Evolutionary conservation across 1,139 yeast species (phyloP), one percentile per base, ranked within the genome.

Genomic region (Saccharomyces hybrid): DNA sequence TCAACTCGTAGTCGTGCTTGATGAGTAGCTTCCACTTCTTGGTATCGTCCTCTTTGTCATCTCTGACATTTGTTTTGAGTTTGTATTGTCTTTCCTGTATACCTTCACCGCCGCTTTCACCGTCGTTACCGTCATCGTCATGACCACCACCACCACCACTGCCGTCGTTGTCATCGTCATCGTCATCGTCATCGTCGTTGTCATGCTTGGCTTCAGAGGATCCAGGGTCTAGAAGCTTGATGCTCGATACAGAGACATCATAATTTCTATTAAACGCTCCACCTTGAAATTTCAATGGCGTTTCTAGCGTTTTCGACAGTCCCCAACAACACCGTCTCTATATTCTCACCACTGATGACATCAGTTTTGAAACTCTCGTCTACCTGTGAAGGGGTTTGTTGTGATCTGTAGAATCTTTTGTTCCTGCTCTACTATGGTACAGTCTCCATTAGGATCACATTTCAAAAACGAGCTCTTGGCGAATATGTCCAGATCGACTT

Each of bases 1-100:
- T 86, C 63, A 91, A 74, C 59, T 90, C 97, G 70, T 91, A 91
- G 11, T 97, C 96, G 65, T 88, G 82, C 59, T 82, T 81, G 26
- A 87, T 82, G 19, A 93, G 82, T 21, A 78, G 75, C 54, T 81
- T 80, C 99, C 99, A 91, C 66, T 83, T 82, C 16, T 67, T 69
- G 14, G 65, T 57, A 46, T 71, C 75, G 55, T 69, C 65, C 73
- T 76, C 56, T 78, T 78, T 57, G 78, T 63, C 61, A 44, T 62
- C 59, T 16, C 44, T 27, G n/a, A 8, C 32, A 26, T 26, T 42
- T 50, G 21, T 27, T 38, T 47, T 28, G 3, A 9, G n/a, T n/a
- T 29, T 19, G 34, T 47, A 14, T 29, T 27, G 49, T 24, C 34
- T 49, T 6, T 4, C 19, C 27, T 26, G 12, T 2, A 2, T 42